Percentiles rank a stretch among this genome's conserved stretches.
Conservation (phyloP, 2,329 filamentous ascomycete species). For the Trichoderma aggressivum region DNA sequence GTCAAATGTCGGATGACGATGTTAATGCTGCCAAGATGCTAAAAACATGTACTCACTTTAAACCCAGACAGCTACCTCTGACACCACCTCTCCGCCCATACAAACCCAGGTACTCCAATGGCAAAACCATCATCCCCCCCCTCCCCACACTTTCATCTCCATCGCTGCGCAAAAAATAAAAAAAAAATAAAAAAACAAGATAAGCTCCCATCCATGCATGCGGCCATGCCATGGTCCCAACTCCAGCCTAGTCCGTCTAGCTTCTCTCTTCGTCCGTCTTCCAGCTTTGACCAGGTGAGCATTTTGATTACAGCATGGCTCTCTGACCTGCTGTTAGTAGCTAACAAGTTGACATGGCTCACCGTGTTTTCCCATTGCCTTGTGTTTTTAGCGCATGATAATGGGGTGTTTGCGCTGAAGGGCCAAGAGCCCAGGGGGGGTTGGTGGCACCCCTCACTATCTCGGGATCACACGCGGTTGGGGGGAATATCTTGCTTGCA, state of each 20-base stretch:
- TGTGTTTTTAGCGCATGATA: conserved; percentile 11
- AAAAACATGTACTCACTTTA: background rate
- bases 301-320: background rate
- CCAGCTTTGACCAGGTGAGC: background rate
- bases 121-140: background rate
- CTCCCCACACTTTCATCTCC: background rate
- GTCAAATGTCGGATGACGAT: background rate
- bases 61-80: background rate
- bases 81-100: background rate
- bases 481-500: background rate
- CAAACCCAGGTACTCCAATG: background rate
- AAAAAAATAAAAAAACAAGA: background rate
- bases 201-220: conserved; percentile 17
- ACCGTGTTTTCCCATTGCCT: background rate
- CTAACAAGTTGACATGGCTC: background rate
- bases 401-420: background rate
- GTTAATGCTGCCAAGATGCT: background rate
- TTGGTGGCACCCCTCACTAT: conserved; percentile 11
- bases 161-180: background rate
- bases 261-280: background rate
- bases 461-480: background rate
- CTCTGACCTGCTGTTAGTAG: background rate
- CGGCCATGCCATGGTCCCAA: background rate
- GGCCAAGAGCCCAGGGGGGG: background rate
- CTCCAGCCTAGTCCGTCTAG: background rate